Conservation (phyloP, 192 early-diverging fungal genomes). For the Coemansia sp. region DNA sequence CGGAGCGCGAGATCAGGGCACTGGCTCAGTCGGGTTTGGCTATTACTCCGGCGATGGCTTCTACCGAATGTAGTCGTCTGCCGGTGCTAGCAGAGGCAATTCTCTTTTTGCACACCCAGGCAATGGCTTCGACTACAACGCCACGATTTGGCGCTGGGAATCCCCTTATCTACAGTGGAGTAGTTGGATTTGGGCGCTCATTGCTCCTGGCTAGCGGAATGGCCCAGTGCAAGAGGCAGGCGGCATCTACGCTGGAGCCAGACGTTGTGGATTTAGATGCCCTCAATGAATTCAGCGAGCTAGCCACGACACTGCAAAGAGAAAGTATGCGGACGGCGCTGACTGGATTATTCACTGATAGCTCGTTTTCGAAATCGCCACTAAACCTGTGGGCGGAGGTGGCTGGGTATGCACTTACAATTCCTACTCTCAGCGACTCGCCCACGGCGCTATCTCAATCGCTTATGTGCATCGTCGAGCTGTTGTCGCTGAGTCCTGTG, state of each 20-base stretch:
- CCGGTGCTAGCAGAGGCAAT: conserved; percentile 22
- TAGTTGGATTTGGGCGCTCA: conserved; percentile 34
- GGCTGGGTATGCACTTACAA: background rate
- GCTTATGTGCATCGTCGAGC: conserved; percentile 34
- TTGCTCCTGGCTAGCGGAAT: conserved; percentile 32
- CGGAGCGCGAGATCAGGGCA: conserved; percentile 29
- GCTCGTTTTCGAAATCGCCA: background rate
- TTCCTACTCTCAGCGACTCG: background rate
- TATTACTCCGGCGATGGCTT: conserved; percentile 5
- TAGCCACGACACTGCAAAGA: conserved; percentile 21
- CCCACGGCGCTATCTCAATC: conserved; percentile 12
- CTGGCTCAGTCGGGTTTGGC: conserved; percentile 29
- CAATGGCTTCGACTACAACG: background rate
- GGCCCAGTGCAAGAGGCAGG: background rate
- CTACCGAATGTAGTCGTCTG: background rate
- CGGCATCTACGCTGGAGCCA: background rate
- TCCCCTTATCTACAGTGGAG: conserved; percentile 15
- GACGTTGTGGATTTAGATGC: conserved; percentile 24
- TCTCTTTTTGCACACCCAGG: conserved; percentile 12
- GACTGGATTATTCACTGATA: background rate
- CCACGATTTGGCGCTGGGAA: background rate
- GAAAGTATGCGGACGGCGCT: conserved; percentile 26
- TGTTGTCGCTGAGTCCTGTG: conserved; percentile 24
- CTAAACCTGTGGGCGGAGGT: conserved; percentile 17
- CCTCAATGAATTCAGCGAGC: conserved; percentile 20